Conservation (phyloP, 2,329 filamentous ascomycete genomes). For the Colletotrichum sp. region DNA sequence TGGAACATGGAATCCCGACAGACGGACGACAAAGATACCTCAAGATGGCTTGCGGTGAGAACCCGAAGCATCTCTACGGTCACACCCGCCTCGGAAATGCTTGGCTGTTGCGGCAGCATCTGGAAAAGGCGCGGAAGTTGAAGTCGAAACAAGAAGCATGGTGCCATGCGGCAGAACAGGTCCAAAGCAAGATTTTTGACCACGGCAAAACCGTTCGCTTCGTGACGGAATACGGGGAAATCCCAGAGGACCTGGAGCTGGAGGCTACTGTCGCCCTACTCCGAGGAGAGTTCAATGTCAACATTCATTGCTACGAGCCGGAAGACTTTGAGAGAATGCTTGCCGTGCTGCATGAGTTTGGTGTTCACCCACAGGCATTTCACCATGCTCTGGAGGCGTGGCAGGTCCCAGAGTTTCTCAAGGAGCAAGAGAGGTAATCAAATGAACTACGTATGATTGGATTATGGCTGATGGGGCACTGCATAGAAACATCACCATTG, state of each 20-base stretch:
- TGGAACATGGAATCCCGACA: slow-evolving; percentile 40
- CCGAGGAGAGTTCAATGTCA: slow-evolving; percentile 43
- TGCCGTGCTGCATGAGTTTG: slow-evolving; percentile 44
- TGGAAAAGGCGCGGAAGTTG: slow-evolving; percentile 37
- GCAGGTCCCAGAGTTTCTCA: slow-evolving; percentile 43
- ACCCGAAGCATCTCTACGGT: slow-evolving; percentile 39
- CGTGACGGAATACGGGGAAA: neutral
- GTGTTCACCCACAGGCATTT: slow-evolving; percentile 42
- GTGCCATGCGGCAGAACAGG: neutral
- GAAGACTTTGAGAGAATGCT: slow-evolving; percentile 49
- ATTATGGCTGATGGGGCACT: neutral
- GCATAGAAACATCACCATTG: slow-evolving; percentile 41
- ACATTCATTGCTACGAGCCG: slow-evolving; percentile 49
- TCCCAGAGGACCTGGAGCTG: slow-evolving; percentile 40
- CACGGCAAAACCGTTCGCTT: neutral
- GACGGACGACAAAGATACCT: slow-evolving; percentile 39
- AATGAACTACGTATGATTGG: rapidly evolving
- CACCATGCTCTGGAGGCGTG: slow-evolving; percentile 46
- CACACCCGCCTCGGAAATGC: slow-evolving; percentile 45
- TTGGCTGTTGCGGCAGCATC: slow-evolving; percentile 41
- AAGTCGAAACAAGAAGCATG: slow-evolving; percentile 38
- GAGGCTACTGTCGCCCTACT: slow-evolving; percentile 44
- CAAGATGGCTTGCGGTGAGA: slow-evolving; percentile 53
- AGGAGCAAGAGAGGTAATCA: slow-evolving; percentile 31
- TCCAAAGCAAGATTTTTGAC: too few relatives aligned